Percentiles rank a stretch among this genome's conserved stretches.
These are phyloP conservation scores for Dichomitus squalens DNA, from an alignment of 1,284 basidiomycete species.

Conservation along the genomic window DNA sequence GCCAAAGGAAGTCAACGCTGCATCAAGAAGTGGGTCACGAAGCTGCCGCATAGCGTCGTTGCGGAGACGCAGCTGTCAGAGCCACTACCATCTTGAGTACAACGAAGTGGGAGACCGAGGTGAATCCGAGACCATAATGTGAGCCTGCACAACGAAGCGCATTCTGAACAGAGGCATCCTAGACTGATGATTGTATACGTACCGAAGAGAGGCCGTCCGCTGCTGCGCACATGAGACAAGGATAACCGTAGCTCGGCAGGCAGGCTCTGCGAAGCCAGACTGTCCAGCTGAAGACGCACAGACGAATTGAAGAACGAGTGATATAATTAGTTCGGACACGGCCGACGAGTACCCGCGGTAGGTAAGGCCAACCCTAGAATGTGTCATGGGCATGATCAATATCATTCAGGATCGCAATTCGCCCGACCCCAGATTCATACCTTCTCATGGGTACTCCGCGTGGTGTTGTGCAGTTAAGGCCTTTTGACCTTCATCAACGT, in stretches of 20 bases:
- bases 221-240: slow-evolving; percentile 12
- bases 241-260: background rate
- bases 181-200: background rate
- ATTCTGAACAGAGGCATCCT: background rate
- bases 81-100: background rate
- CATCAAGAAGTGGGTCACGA: background rate
- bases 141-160: background rate
- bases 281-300: background rate
- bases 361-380: background rate
- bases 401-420: background rate
- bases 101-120: slow-evolving; percentile 6
- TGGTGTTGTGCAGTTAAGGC: background rate
- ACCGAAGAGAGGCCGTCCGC: slow-evolving; percentile 18
- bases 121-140: slow-evolving; percentile 11
- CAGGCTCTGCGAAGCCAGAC: background rate
- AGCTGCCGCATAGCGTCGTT: slow-evolving; percentile 5
- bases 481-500: background rate
- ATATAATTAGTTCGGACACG: background rate
- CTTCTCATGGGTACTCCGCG: slow-evolving; percentile 12
- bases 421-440: slow-evolving; percentile 4
- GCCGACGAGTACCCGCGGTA: slow-evolving; percentile 17
- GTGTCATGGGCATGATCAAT: background rate
- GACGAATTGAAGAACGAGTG: slow-evolving; percentile 11
- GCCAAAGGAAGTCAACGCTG: background rate
- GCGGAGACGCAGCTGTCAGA: background rate